Evolutionary conservation across 345 rosid genomes (phyloP), one percentile per base, ranked within the genome.

Genomic region (Eucalyptus pauciflora): DNA sequence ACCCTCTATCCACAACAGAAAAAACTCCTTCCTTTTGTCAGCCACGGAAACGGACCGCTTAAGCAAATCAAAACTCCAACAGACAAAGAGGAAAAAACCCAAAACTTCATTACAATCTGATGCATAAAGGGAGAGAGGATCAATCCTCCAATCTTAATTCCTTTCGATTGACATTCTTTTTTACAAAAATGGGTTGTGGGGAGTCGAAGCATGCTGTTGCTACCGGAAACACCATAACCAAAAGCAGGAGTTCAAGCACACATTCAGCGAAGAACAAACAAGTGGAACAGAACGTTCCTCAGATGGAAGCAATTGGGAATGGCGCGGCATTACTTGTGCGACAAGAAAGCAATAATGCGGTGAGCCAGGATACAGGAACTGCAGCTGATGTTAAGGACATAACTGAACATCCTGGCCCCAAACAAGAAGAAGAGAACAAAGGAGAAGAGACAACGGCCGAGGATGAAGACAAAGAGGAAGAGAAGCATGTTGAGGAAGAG

Each of bases 141-240:
- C 48, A 76, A 76, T 37, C 83, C 48, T 76, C 27, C 85, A 20
- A 76, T 41, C 85, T 76, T 76, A 76, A 71, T 71, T 71, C 81
- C 81, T 5, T 33, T 71, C 46, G 81, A 37, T 37, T 10, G 48
- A 76, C 48, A 20, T 11, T 76, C 29, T 41, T 52, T 52, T 14
- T 87, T 2, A 41, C 80, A 37, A 87, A 89, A 86, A 96, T 95
- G 99, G 98, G 97, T 29, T 96, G 98, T 87, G 95, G 95, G 48
- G 90, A 96, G 91, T 96, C 99, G 48, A 96, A 94, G 87, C 96
- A 92, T 13, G 93, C 89, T 43, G 95, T 94, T 51, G 96, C 94
- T 3, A 91, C 93, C 22, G 96, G 91, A n/a, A 93, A 94, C 91
- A 93, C 97, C 67, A 91, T 86, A 50, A 50, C 91, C 88, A 51